Evolutionary conservation across 2,329 filamentous ascomycete genomes (phyloP).

Genomic region (Lasiodiplodia sp.): DNA sequence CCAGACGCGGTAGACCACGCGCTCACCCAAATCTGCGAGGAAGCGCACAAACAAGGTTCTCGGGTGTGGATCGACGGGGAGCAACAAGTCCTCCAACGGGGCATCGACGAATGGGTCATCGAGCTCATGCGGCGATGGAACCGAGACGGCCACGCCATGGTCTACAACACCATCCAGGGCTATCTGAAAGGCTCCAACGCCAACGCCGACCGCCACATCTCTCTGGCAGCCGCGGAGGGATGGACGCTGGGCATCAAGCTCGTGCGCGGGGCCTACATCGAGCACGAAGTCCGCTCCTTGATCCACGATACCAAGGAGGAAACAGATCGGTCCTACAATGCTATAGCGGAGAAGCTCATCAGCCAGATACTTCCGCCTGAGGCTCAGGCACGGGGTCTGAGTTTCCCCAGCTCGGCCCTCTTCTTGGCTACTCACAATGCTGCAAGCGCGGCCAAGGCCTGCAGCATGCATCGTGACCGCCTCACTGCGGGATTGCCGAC

Average conservation of each 20-base stretch:
- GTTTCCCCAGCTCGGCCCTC: slow-evolving; percentile 59
- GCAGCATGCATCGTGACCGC: slow-evolving; percentile 51
- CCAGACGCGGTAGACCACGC: slow-evolving; percentile 74
- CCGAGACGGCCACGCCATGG: slow-evolving; percentile 73
- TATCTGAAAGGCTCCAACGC: slow-evolving; percentile 60
- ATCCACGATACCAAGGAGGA: slow-evolving; percentile 63
- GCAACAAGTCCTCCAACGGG: slow-evolving; percentile 75
- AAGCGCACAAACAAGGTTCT: slow-evolving; percentile 71
- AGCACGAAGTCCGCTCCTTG: slow-evolving; percentile 56
- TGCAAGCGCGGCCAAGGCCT: slow-evolving; percentile 64
- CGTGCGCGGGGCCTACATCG: slow-evolving; percentile 65
- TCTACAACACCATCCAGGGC: slow-evolving; percentile 72
- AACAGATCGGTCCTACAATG: slow-evolving; percentile 71
- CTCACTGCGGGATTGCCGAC: slow-evolving; percentile 52
- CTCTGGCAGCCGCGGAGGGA: slow-evolving; percentile 52
- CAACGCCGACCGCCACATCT: slow-evolving; percentile 56
- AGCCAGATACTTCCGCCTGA: slow-evolving; percentile 46
- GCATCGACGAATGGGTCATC: slow-evolving; percentile 62
- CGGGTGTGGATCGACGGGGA: slow-evolving; percentile 84
- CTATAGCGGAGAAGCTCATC: slow-evolving; percentile 64
- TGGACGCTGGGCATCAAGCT: slow-evolving; percentile 65
- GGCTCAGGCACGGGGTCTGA: slow-evolving; percentile 50
- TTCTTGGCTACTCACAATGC: slow-evolving; percentile 86
- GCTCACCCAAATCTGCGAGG: slow-evolving; percentile 68
- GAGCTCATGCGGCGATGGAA: slow-evolving; percentile 63